Evolutionary conservation across 106 monocot genomes (phyloP).

Genomic region (Phalaenopsis equestris): DNA sequence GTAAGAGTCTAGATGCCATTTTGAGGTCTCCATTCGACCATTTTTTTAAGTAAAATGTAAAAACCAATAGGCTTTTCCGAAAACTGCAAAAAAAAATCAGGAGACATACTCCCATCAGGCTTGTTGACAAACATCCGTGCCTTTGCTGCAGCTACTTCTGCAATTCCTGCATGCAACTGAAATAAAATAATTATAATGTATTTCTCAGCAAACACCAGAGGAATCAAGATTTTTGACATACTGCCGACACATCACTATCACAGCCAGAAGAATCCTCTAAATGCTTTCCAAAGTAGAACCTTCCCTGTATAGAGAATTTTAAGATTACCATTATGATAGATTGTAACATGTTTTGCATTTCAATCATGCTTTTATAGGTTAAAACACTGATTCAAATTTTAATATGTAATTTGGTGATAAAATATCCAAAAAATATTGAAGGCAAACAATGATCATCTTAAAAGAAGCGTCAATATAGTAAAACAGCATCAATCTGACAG

Average conservation of each 20-base stretch:
- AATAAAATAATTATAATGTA: constrained; percentile 14
- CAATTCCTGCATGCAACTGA: constrained; percentile 84
- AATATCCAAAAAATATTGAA: not conserved
- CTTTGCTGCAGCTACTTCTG: constrained; percentile 90
- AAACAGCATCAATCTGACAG: not conserved
- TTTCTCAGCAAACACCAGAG: not conserved
- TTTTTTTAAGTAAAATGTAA: not conserved
- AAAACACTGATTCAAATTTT: not conserved
- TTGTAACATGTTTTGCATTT: not conserved
- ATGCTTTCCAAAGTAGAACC: constrained; percentile 82
- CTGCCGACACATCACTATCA: constrained; percentile 61
- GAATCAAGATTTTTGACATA: constrained; percentile 19
- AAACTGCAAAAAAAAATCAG: not conserved
- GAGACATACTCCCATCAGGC: constrained; percentile 74
- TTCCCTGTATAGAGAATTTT: constrained; percentile 37
- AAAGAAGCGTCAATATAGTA: not conserved
- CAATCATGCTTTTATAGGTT: not conserved
- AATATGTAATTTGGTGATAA: not conserved
- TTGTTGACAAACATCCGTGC: constrained; percentile 89
- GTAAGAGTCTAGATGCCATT: not conserved
- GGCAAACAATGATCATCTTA: not conserved
- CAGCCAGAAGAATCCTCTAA: constrained; percentile 66
- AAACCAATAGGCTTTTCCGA: not conserved
- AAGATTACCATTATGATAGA: not conserved
- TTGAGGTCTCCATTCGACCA: not conserved